Evolutionary conservation across 805 yeast species (phyloP), one percentile per base, ranked within the genome.

Genomic region (Wickerhamiella lipophila): DNA sequence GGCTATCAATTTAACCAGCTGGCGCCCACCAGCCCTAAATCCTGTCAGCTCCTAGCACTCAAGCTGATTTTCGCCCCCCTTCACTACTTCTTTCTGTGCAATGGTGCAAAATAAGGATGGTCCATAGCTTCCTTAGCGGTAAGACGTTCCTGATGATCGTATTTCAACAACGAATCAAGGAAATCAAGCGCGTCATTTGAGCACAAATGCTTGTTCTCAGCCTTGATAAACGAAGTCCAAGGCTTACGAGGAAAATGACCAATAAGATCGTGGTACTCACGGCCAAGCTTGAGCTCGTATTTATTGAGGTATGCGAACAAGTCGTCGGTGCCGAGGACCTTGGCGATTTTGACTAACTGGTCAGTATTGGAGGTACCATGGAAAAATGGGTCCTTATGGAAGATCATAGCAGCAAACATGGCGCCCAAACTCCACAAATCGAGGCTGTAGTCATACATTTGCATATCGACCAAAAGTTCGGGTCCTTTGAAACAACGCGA

Each of bases 341-440:
- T 75, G 12, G 87, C 95, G 53, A 87, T 86, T 64, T 85, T 88
- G 21, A 87, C 94, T 59, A 87, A 69, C 67, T 87, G 96, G 67
- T 87, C 95, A 36, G 87, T 83, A 64, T 87, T 87, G 18, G 94
- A 82, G 53, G 83, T 80, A 18, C 95, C 96, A 63, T 84, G 89
- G 74, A 87, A 87, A 55, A 87, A 83, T 11, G 96, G 96, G 60
- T 87, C 96, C 60, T 79, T 83, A 60, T 81, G 83, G 69, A 86
- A 85, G 29, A 85, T 79, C 64, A 87, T 83, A 11, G 92, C 80
- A 8, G 95, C 95, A 45, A 87, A 68, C 85, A 84, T 85, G 51
- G 95, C 88, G 13, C 95, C 96, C 53, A 76, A 80, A 11, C 94
- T 81, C 96, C 96, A 87, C 58, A 87, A 64, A 64, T 87, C 96